phyloP scores from a whole-genome alignment of 257 asterid species.

The Cynanchum wilfordii region DNA sequence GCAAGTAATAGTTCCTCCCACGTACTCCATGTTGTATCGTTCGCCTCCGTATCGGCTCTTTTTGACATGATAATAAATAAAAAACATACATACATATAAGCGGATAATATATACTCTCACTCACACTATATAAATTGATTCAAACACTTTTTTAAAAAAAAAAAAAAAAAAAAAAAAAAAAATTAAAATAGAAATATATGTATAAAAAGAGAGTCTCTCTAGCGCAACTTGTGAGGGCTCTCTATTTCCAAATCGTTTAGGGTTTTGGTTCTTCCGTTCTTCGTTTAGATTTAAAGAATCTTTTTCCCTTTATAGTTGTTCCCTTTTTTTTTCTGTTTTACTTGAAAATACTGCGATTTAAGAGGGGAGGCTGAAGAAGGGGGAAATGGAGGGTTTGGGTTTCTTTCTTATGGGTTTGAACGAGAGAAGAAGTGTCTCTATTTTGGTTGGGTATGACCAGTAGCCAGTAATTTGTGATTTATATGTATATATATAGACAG shows the following conservation, averaged over 20 bases:
- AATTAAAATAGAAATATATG: neutral
- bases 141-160: too few relatives aligned
- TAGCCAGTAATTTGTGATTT: neutral
- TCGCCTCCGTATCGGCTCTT: constrained; percentile 13
- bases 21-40: constrained; percentile 26
- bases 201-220: neutral
- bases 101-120: neutral
- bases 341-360: neutral
- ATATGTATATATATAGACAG: neutral
- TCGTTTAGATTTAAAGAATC: constrained; percentile 11
- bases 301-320: neutral
- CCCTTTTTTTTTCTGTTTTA: neutral
- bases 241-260: constrained; percentile 5
- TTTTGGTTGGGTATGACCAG: neutral
- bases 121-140: neutral
- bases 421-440: neutral
- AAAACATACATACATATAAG: neutral
- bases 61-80: constrained; percentile 21
- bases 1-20: constrained; percentile 44
- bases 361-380: neutral
- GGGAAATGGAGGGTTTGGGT: neutral
- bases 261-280: constrained; percentile 9
- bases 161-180: too few relatives aligned
- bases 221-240: neutral
- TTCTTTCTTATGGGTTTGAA: neutral